Percentiles rank a stretch among this genome's conserved stretches.
These are phyloP conservation scores for Pinus tabuliformis DNA, from an alignment of 75 land plant species.

Conservation along the genomic window DNA sequence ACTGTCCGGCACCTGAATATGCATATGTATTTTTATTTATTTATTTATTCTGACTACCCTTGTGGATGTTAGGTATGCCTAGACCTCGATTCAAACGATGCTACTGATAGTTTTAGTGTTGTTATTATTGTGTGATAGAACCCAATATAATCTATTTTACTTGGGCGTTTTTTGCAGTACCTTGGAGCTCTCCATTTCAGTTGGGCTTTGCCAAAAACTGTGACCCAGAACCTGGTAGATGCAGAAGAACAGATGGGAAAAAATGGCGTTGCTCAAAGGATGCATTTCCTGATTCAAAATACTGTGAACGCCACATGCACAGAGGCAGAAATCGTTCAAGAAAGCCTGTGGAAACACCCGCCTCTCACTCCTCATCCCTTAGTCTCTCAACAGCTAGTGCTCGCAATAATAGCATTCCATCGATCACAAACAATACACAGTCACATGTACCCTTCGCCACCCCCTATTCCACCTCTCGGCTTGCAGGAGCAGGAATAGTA, in stretches of 20 bases:
- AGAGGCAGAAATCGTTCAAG: conserved; percentile 91
- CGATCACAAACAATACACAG: conserved; percentile 5
- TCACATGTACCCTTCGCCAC: neutral
- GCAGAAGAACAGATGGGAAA: conserved; percentile 95
- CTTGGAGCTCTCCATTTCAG: conserved; percentile 37
- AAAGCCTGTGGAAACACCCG: conserved; percentile 25
- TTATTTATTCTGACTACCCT: too few species aligned
- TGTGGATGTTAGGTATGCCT: too few species aligned
- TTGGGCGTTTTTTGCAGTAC: conserved; percentile 21
- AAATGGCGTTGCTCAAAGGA: conserved; percentile 95
- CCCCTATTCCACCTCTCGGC: conserved; percentile 7
- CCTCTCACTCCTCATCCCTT: conserved; percentile 8
- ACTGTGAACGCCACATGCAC: conserved; percentile 96
- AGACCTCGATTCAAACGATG: too few species aligned
- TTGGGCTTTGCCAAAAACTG: conserved; percentile 34
- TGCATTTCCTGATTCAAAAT: conserved; percentile 85
- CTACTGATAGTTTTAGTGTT: too few species aligned
- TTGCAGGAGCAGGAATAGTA: neutral
- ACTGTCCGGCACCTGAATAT: too few species aligned
- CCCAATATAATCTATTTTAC: too few species aligned
- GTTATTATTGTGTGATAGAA: too few species aligned
- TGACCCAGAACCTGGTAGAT: conserved; percentile 93
- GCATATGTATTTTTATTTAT: too few species aligned
- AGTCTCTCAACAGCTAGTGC: conserved; percentile 2
- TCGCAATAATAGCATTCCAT: neutral